Percentiles rank a stretch among this genome's conserved stretches.
Evolutionary conservation across 192 early-diverging fungal species (phyloP).

Genomic region (Entomortierella chlamydospora): DNA sequence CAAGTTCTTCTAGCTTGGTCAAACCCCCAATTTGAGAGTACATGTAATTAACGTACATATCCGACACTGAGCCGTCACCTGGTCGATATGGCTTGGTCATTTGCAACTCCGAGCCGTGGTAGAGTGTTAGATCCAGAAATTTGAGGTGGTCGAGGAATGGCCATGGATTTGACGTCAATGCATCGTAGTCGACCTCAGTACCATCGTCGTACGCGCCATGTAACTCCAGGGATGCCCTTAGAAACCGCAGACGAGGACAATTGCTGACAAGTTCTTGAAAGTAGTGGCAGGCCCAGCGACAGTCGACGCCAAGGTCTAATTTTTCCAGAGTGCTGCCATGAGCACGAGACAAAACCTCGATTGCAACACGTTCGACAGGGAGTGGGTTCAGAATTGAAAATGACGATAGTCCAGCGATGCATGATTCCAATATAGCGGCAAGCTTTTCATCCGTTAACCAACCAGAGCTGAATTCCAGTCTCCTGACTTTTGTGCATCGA

Average conservation of each 20-base stretch:
- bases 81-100: background rate
- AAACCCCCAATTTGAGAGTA: conserved; percentile 7
- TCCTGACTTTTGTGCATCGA: too few species aligned
- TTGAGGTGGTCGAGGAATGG: conserved; percentile 10
- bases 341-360: background rate
- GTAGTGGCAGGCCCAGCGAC: background rate
- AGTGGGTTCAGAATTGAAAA: background rate
- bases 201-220: background rate
- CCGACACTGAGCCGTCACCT: background rate
- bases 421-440: background rate
- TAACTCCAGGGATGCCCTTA: conserved; percentile 1
- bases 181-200: background rate
- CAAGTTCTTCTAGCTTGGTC: background rate
- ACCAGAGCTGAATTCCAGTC: too few species aligned
- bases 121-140: background rate
- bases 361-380: background rate
- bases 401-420: background rate
- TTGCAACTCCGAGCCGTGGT: conserved; percentile 1
- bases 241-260: background rate
- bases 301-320: background rate
- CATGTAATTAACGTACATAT: conserved; percentile 3
- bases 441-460: background rate
- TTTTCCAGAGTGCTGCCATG: conserved; percentile 2
- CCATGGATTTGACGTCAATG: background rate
- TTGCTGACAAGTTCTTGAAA: conserved; percentile 10